Base-by-base conservation (phyloP, 768 basidiomycete species). In the Phlebiopsis gigantea region DNA sequence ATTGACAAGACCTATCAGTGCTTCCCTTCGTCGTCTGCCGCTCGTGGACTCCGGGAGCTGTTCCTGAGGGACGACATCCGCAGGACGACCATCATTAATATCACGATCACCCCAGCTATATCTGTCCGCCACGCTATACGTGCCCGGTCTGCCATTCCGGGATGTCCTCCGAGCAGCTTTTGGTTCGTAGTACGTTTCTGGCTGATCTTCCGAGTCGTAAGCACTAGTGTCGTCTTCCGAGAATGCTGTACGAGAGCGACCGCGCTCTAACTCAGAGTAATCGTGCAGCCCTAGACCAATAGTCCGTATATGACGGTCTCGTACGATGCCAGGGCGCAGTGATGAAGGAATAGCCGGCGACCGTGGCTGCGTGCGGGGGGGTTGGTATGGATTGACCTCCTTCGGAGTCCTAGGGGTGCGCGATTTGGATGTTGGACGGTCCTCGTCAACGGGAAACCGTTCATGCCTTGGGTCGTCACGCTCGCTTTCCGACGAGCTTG, bases 1-100 rank as follows among this genome's bases (percentile, higher is more conserved):
- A 43, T 70, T 65, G 2, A 78, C 72, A 1, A 77, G 67, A 0
- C 71, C 71, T 15, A 73, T 53, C 7, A 78, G 66, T 4, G 72
- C 74, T 46, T 68, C 69, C 25, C 68, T 69, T n/a, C 72, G 71
- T 43, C 66, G 61, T 15, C 60, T 39, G 12, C 34, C 34, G 34
- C 34, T 39, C 8, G 34, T 12, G 17, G 34, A 39, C 34, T 39
- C 34, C 17, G 34, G 12, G 12, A 39, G 4, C 8, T n/a, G n/a
- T n/a, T n/a, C n/a, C n/a, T n/a, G n/a, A n/a, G n/a, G n/a, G n/a
- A n/a, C n/a, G n/a, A n/a, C n/a, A n/a, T n/a, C n/a, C n/a, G n/a
- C n/a, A n/a, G n/a, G n/a, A n/a, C n/a, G n/a, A n/a, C n/a, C n/a
- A n/a, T n/a, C n/a, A n/a, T n/a, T n/a, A n/a, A n/a, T n/a, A n/a